These are phyloP conservation scores for Naganishia sp. DNA, from an alignment of 1,284 basidiomycete species.

Conservation along the genomic window DNA sequence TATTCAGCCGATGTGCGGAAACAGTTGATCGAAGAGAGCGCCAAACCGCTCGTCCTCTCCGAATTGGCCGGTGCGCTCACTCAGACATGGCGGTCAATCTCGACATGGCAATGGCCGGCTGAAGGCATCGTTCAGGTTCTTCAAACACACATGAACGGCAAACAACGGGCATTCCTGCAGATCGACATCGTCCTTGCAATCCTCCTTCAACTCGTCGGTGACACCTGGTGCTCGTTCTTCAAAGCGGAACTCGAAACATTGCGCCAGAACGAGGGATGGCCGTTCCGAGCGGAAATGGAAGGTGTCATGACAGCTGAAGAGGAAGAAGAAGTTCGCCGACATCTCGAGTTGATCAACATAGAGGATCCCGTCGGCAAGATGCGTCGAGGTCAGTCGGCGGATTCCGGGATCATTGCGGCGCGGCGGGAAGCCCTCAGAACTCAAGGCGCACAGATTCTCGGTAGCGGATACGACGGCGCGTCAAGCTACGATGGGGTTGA, in stretches of 20 bases:
- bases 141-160: constrained; percentile 27
- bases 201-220: constrained; percentile 23
- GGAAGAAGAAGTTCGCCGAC: constrained; percentile 11
- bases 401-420: not conserved
- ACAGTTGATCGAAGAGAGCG: constrained; percentile 24
- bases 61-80: constrained; percentile 20
- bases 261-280: constrained; percentile 22
- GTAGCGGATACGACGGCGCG: constrained; percentile 1
- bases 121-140: constrained; percentile 2
- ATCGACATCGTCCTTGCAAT: constrained; percentile 24
- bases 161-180: constrained; percentile 17
- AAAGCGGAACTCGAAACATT: not conserved
- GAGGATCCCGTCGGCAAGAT: not conserved
- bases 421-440: not conserved
- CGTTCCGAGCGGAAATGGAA: constrained; percentile 12
- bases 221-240: constrained; percentile 20
- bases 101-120: constrained; percentile 22
- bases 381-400: not conserved
- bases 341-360: constrained; percentile 21
- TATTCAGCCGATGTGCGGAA: constrained; percentile 19
- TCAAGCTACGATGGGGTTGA: not conserved
- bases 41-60: constrained; percentile 11
- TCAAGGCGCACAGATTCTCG: constrained; percentile 1
- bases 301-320: not conserved
- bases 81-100: constrained; percentile 1